phyloP scores from a whole-genome alignment of 306 rosid species.

The Styphnolobium japonicum region DNA sequence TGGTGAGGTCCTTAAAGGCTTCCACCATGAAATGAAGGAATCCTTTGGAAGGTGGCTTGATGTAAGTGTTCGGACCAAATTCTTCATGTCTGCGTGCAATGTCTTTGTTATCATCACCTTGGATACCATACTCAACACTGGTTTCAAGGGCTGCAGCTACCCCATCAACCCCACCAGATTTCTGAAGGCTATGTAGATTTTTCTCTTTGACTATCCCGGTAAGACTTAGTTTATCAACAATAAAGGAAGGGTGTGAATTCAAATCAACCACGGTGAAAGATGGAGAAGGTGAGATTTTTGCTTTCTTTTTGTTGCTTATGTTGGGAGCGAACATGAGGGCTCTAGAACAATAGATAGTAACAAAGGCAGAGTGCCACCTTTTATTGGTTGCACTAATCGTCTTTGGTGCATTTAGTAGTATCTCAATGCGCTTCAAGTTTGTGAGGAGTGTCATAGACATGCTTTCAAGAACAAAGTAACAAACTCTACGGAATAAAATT shows the following conservation, averaged over 20 bases:
- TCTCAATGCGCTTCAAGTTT: neutral
- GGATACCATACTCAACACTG: constrained; percentile 15
- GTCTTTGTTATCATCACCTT: neutral
- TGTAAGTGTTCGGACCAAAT: constrained; percentile 38
- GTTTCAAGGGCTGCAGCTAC: constrained; percentile 33
- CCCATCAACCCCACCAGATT: constrained; percentile 35
- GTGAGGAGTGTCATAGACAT: constrained; percentile 21
- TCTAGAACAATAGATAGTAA: constrained; percentile 50
- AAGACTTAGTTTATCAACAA: constrained; percentile 26
- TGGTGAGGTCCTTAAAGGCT: constrained; percentile 35
- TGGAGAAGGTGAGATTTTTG: neutral
- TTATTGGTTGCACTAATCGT: constrained; percentile 14
- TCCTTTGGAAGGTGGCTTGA: constrained; percentile 28
- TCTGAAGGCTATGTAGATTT: constrained; percentile 8
- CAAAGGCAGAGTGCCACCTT: constrained; percentile 52
- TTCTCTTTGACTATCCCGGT: constrained; percentile 36
- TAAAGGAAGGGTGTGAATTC: neutral
- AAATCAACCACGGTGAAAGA: constrained; percentile 29
- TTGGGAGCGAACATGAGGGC: constrained; percentile 28
- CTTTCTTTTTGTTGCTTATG: neutral
- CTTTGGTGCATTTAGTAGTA: neutral
- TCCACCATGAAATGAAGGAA: constrained; percentile 24
- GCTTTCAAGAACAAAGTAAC: neutral
- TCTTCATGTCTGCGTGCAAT: constrained; percentile 13
- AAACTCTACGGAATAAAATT: no score